These are phyloP conservation scores for Stellera chamaejasme DNA, from an alignment of 345 rosid species.

Conservation along the genomic window DNA sequence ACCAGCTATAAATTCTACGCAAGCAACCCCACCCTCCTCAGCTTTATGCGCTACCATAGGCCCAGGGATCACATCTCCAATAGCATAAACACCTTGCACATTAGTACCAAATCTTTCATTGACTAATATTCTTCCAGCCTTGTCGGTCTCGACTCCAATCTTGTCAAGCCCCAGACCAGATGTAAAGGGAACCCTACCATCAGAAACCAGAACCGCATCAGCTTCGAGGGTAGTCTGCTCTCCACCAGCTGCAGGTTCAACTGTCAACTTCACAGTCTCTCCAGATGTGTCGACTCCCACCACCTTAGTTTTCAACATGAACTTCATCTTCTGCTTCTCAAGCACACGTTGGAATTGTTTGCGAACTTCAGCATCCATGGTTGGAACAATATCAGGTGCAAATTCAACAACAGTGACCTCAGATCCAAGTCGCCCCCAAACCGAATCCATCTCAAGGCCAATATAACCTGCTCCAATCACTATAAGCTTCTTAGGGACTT, in stretches of 20 bases:
- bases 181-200: conserved; percentile 88
- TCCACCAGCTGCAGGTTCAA: conserved; percentile 92
- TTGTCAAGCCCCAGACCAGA: conserved; percentile 86
- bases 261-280: conserved; percentile 64
- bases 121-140: conserved; percentile 70
- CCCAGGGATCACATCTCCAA: conserved; percentile 98
- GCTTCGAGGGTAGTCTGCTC: conserved; percentile 81
- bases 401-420: conserved; percentile 99
- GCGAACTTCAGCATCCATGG: conserved; percentile 95
- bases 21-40: conserved; percentile 98
- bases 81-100: conserved; percentile 79
- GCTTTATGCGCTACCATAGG: conserved; percentile 99
- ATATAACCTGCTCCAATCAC: conserved; percentile 99
- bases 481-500: conserved; percentile 87
- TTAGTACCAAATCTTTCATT: conserved; percentile 74
- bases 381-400: conserved; percentile 84
- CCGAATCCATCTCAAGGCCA: conserved; percentile 99
- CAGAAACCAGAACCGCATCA: conserved; percentile 93
- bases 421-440: conserved; percentile 90
- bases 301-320: conserved; percentile 97
- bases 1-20: conserved; percentile 95
- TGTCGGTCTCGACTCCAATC: conserved; percentile 91
- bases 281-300: conserved; percentile 79
- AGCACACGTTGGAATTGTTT: conserved; percentile 88
- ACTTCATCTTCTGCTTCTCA: conserved; percentile 98